phyloP scores from a whole-genome alignment of 2,329 filamentous ascomycete genomes.

The Alternaria sp. region DNA sequence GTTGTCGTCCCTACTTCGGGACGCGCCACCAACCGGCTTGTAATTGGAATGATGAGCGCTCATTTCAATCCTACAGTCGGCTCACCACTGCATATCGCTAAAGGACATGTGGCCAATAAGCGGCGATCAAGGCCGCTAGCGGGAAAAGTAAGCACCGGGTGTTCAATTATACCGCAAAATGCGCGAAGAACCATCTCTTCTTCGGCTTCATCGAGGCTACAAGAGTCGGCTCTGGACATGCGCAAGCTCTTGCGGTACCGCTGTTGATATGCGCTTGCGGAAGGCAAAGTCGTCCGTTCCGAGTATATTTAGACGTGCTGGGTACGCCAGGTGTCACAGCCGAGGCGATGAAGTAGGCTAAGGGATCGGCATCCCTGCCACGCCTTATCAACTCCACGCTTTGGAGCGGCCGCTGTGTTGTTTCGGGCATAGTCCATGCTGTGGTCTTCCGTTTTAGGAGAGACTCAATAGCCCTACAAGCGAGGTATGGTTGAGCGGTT shows the following conservation, averaged over 20 bases:
- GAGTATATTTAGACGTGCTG: conserved; percentile 3
- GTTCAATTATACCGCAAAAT: neutral
- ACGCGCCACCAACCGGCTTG: neutral
- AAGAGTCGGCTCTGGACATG: neutral
- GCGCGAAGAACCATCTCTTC: neutral
- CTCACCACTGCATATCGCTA: conserved; percentile 4
- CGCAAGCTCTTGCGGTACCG: neutral
- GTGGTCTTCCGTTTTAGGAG: conserved; percentile 3
- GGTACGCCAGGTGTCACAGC: neutral
- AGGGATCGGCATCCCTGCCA: conserved; percentile 9
- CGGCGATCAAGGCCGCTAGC: conserved; percentile 4
- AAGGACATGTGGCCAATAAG: neutral
- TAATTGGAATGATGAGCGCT: neutral
- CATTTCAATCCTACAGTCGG: conserved; percentile 4
- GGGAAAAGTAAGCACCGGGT: conserved; percentile 4
- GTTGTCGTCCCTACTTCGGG: neutral
- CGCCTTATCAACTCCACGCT: conserved; percentile 21
- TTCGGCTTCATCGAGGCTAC: neutral
- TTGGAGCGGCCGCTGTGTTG: conserved; percentile 11
- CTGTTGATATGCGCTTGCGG: neutral
- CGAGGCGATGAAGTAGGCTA: neutral
- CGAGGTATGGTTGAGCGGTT: neutral
- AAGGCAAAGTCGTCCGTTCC: neutral
- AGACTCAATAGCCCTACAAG: conserved; percentile 1
- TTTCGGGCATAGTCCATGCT: conserved; percentile 8